A percentile compares a stretch with the other conserved stretches of the same genome.
Evolutionary conservation across 257 asterid genomes (phyloP).

Genomic region (Przewalskia tangutica): DNA sequence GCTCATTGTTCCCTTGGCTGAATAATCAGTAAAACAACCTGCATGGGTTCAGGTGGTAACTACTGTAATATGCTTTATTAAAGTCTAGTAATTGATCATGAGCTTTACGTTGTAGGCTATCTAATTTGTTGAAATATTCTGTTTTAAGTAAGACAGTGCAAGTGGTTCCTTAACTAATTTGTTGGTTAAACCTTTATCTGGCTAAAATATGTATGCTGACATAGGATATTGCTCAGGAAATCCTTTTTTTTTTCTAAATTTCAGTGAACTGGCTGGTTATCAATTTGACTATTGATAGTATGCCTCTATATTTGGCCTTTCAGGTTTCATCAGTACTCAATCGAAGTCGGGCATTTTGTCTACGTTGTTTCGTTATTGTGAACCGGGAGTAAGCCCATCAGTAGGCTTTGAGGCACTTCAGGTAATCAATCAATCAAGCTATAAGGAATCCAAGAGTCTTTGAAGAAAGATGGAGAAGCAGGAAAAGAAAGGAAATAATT

Average conservation of each 20-base stretch:
- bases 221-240: not conserved
- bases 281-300: not conserved
- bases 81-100: not conserved
- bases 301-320: conserved; percentile 12
- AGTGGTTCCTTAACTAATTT: not conserved
- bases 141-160: not conserved
- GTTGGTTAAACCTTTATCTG: not conserved
- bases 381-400: conserved; percentile 46
- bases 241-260: not conserved
- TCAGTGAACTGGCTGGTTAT: not conserved
- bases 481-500: not conserved
- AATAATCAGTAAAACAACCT: not conserved
- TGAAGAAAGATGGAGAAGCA: not conserved
- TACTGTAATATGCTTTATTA: not conserved
- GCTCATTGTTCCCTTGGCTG: conserved; percentile 10
- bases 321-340: conserved; percentile 52
- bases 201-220: not conserved
- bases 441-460: not conserved
- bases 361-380: conserved; percentile 43
- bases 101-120: not conserved
- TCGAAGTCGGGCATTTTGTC: conserved; percentile 47
- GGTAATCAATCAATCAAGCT: conserved; percentile 28
- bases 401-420: conserved; percentile 77
- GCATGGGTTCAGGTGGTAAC: not conserved
- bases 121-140: not conserved